Percentiles rank a stretch among this genome's conserved stretches.
These are phyloP conservation scores for Pestalotiopsis sp. DNA, from an alignment of 2,329 filamentous ascomycete genomes.

Conservation along the genomic window DNA sequence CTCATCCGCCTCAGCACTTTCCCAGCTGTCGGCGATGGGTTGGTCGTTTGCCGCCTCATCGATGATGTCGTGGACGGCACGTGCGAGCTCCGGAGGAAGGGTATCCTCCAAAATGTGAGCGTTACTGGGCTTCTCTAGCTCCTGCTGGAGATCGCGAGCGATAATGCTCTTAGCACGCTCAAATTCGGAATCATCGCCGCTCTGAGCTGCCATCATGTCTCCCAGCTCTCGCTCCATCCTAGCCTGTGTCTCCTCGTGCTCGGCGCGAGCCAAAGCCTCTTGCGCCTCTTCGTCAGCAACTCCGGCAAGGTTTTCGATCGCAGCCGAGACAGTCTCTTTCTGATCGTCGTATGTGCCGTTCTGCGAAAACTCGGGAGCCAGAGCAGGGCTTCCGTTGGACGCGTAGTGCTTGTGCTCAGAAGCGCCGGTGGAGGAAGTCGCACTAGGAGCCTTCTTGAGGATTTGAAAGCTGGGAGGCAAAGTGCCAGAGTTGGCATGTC, in stretches of 20 bases:
- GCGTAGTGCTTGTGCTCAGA: conserved; percentile 39
- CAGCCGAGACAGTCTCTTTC: conserved; percentile 72
- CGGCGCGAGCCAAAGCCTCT: conserved; percentile 63
- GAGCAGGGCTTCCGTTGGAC: conserved; percentile 43
- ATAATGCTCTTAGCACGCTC: conserved; percentile 50
- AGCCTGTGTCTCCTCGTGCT: conserved; percentile 50
- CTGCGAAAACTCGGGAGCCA: conserved; percentile 41
- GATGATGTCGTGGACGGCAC: conserved; percentile 50
- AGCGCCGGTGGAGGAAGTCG: conserved; percentile 39
- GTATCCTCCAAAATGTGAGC: conserved; percentile 55
- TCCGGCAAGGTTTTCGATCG: conserved; percentile 65
- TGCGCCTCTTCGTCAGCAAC: conserved; percentile 59
- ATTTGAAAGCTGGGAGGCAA: conserved; percentile 46
- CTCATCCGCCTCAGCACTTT: conserved; percentile 78
- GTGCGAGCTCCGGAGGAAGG: conserved; percentile 53
- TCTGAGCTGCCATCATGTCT: conserved; percentile 51
- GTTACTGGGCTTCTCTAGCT: conserved; percentile 57
- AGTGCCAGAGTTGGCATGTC: conserved; percentile 27
- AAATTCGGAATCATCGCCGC: conserved; percentile 50
- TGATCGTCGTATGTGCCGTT: conserved; percentile 28
- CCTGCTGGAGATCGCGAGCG: conserved; percentile 52
- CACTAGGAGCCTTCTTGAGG: conserved; percentile 50
- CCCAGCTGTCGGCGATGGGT: conserved; percentile 84
- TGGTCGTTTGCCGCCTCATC: conserved; percentile 62
- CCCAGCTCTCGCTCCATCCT: conserved; percentile 52